Conservation (phyloP, 306 rosid species). For the Trifolium fragiferum region DNA sequence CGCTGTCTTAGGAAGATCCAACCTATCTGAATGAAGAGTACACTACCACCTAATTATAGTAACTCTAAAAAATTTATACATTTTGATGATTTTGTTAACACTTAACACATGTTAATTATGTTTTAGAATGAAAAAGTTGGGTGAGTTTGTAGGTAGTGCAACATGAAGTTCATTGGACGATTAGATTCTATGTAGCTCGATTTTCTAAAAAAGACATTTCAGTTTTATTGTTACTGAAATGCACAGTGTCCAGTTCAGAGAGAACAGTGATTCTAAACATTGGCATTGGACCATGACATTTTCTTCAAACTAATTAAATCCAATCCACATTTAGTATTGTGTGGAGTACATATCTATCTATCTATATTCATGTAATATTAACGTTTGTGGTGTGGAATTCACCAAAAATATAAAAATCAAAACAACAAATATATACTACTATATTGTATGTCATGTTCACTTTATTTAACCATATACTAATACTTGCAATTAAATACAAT, state of each 20-base stretch:
- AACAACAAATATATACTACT: not conserved
- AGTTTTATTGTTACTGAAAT: constrained; percentile 53
- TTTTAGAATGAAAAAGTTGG: constrained; percentile 8
- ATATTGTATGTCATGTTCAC: not conserved
- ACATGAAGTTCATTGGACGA: constrained; percentile 39
- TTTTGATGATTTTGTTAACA: not conserved
- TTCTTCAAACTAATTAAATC: constrained; percentile 47
- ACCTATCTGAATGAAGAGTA: too few species aligned
- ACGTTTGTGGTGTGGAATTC: constrained; percentile 6
- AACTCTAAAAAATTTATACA: not conserved
- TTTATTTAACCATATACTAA: not conserved
- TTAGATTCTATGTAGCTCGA: constrained; percentile 45
- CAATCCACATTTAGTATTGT: constrained; percentile 16
- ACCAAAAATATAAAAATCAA: not conserved
- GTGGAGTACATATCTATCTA: not conserved
- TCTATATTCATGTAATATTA: not conserved
- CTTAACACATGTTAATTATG: not conserved
- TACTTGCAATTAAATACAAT: too few species aligned
- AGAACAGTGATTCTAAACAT: constrained; percentile 56
- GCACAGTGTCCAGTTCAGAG: constrained; percentile 63
- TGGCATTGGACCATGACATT: constrained; percentile 51
- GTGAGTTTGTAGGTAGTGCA: constrained; percentile 8
- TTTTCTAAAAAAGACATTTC: constrained; percentile 43
- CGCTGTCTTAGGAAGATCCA: too few species aligned
- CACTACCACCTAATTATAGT: too few species aligned